These are phyloP conservation scores for Geosmithia putterillii DNA, from an alignment of 2,329 filamentous ascomycete genomes.

Conservation along the genomic window DNA sequence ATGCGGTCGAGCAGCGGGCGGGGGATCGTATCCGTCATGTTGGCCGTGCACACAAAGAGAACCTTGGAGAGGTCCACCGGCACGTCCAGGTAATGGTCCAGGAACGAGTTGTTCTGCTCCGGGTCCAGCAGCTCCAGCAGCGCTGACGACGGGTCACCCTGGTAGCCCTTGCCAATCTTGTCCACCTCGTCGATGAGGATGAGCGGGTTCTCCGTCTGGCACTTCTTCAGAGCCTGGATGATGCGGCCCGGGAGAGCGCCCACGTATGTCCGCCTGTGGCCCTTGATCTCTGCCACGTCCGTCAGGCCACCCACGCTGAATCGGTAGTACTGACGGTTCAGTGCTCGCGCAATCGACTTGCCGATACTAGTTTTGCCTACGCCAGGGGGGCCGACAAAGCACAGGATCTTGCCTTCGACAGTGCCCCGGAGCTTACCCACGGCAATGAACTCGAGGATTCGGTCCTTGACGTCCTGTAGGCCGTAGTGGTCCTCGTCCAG, in stretches of 20 bases:
- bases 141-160: conserved; percentile 91
- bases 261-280: conserved; percentile 90
- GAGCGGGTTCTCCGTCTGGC: conserved; percentile 94
- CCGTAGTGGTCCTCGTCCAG: conserved; percentile 96
- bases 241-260: conserved; percentile 91
- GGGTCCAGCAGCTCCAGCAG: conserved; percentile 89
- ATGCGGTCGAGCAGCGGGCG: conserved; percentile 88
- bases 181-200: conserved; percentile 96
- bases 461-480: conserved; percentile 94
- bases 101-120: conserved; percentile 92
- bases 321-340: conserved; percentile 94
- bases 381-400: conserved; percentile 92
- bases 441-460: conserved; percentile 95
- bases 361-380: conserved; percentile 98
- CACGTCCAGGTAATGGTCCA: conserved; percentile 98
- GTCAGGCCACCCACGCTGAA: conserved; percentile 96
- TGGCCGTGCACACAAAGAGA: conserved; percentile 95
- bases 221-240: conserved; percentile 97
- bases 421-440: conserved; percentile 94
- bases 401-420: conserved; percentile 96
- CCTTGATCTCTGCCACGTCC: conserved; percentile 98
- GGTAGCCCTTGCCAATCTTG: conserved; percentile 93
- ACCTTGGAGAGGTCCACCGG: conserved; percentile 96
- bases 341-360: conserved; percentile 88
- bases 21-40: conserved; percentile 97